Base-by-base conservation (phyloP, 805 yeast genomes). In the Candida hispaniensis region DNA sequence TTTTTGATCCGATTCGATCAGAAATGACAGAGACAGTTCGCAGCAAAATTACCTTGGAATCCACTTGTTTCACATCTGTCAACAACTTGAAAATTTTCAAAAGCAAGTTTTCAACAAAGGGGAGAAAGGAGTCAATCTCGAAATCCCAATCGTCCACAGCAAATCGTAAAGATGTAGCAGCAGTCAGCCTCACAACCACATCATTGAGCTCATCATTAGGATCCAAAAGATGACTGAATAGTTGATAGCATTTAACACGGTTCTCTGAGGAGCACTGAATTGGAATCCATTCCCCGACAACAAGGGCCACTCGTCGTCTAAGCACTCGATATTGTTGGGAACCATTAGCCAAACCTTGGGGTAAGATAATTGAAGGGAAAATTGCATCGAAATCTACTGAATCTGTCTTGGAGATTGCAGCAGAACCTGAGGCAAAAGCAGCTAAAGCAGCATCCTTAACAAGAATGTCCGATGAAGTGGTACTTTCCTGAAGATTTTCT, bases 121-220 rank as follows among this genome's bases (percentile, higher is more conserved):
- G 82, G 43, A 68, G 58, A 47, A 91, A 82, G 18, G 63, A 73
- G 10, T 58, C 61, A 41, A 80, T 76, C 22, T 73, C 65, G 54
- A 88, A 86, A 41, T 80, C 86, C 81, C 93, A 82, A 48, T 85
- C 95, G 42, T 82, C 86, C 18, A 88, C 63, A 30, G 80, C 64
- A 17, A 71, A 65, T 41, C 74, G 67, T 13, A 86, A 57, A 0
- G 88, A 72, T 47, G 76, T 78, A 10, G 78, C 64, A 0, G 91
- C 75, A 0, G 93, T 72, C 14, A 91, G 52, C 45, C 67, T 68
- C 2, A 91, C 94, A n/a, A 88, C 94, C 38, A 67, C 64, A 52
- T 91, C 97, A 44, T 75, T 70, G 16, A 62, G 54, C 18, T 64
- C 57, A 21, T 65, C 62, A 3, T 61, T 43, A 8, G 66, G 56